Base-by-base conservation (phyloP, 805 yeast genomes). In the Candida nonsorbophila region DNA sequence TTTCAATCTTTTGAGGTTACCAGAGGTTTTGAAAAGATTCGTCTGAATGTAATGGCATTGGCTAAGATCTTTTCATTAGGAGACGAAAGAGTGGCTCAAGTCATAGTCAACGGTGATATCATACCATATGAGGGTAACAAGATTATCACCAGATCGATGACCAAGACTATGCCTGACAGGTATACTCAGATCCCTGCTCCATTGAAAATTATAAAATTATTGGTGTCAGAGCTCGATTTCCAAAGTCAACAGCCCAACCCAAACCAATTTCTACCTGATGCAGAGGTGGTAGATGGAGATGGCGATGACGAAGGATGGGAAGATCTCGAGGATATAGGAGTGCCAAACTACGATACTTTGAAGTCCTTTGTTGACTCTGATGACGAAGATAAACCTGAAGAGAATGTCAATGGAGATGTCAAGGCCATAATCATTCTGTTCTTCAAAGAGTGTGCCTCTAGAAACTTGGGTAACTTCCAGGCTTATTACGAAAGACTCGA, bases 121-220 rank as follows among this genome's bases (percentile, higher is more conserved):
- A 57, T 82, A 16, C 78, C 83, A 3, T 70, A 77, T 44, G 64
- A 66, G 10, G 69, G 72, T 0, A 82, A 77, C 32, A 42, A 74
- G n/a, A 87, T 90, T 20, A 60, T 85, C 4, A 90, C 97, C 0
- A 72, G 97, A 47, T 84, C 96, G 0, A 83, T 79, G 80, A 76
- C 94, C 3, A 77, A 73, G 42, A 54, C 55, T 10, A 67, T 77
- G 69, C 82, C 84, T 0, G 70, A 74, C 28, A 54, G 67, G 41
- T 85, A 70, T 42, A 74, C 83, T 0, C 75, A 71, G 45, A 66
- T 87, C 2, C 64, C 88, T 0, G 84, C 85, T 0, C 72, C 80
- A 10, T 65, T 68, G 23, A 87, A 85, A 47, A 85, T 90, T 14
- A 49, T 86, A 26, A 82, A 81, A 45, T 56, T 88, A 14, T 67